Percentiles rank a stretch among this genome's conserved stretches.
phyloP scores from a whole-genome alignment of 352 stramenopile species.

The Plasmopara viticola region DNA sequence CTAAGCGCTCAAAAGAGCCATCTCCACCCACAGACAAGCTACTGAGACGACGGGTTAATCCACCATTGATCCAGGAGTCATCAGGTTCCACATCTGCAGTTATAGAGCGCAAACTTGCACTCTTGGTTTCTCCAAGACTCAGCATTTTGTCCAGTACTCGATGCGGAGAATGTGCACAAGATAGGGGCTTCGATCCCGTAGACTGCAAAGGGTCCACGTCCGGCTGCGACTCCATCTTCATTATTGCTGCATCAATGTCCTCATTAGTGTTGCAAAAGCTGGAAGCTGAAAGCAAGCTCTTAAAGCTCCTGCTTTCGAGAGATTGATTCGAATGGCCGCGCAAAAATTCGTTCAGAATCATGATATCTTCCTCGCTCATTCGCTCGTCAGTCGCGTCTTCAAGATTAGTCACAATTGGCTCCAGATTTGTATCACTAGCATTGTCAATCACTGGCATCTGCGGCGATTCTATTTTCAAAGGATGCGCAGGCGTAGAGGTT shows the following conservation, averaged over 20 bases:
- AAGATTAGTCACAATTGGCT: constrained; percentile 37
- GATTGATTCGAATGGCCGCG: constrained; percentile 45
- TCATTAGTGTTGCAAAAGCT: constrained; percentile 25
- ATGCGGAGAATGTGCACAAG: constrained; percentile 17
- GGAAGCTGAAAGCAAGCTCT: constrained; percentile 31
- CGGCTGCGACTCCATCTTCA: constrained; percentile 26
- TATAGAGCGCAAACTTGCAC: constrained; percentile 44
- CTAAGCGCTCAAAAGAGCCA: constrained; percentile 26
- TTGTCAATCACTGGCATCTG: constrained; percentile 9
- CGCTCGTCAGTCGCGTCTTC: constrained; percentile 39
- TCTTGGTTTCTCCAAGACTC: constrained; percentile 50
- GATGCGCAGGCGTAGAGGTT: constrained; percentile 5
- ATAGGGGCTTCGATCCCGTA: constrained; percentile 14
- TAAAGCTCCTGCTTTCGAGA: constrained; percentile 30
- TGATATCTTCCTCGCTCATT: constrained; percentile 53
- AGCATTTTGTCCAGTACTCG: constrained; percentile 38
- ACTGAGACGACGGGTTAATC: constrained; percentile 40
- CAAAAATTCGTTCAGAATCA: constrained; percentile 57
- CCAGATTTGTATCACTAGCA: constrained; percentile 15
- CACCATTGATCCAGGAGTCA: constrained; percentile 42
- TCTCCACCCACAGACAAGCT: constrained; percentile 37
- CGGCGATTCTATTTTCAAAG: constrained; percentile 13
- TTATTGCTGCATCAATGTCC: constrained; percentile 31
- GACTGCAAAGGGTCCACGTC: constrained; percentile 12
- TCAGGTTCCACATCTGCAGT: constrained; percentile 44